Evolutionary conservation across 805 yeast species (phyloP).

Genomic region (Candida ovalis): DNA sequence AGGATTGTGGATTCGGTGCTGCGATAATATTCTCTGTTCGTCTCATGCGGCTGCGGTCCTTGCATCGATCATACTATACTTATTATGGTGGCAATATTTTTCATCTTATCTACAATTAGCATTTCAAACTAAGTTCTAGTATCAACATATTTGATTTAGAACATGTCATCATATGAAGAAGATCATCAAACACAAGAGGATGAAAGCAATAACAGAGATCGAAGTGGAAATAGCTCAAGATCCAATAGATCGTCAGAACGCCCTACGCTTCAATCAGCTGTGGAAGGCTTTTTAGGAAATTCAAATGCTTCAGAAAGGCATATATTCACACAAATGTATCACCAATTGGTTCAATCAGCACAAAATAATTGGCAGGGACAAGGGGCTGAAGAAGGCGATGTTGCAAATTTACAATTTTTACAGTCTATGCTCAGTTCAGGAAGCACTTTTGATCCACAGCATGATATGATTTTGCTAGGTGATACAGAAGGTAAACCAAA

Average conservation of each 20-base stretch:
- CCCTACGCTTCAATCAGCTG: background rate
- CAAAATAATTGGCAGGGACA: background rate
- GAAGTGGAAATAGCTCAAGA: background rate
- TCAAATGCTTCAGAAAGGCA: conserved; percentile 2
- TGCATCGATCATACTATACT: too few relatives aligned
- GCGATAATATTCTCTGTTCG: too few relatives aligned
- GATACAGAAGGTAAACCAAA: conserved; percentile 37
- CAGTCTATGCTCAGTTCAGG: conserved; percentile 4
- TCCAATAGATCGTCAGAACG: background rate
- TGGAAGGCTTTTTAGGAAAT: conserved; percentile 1
- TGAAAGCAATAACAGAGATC: conserved; percentile 3
- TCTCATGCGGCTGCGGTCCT: too few relatives aligned
- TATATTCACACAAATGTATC: background rate
- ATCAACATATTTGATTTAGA: too few relatives aligned
- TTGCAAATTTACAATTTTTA: conserved; percentile 2
- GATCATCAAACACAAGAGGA: conserved; percentile 12
- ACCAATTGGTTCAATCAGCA: background rate
- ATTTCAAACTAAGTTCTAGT: too few relatives aligned
- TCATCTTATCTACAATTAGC: too few relatives aligned
- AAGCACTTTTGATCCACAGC: conserved; percentile 10
- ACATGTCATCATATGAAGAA: conserved; percentile 16
- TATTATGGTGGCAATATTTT: too few relatives aligned
- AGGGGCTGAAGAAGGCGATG: background rate
- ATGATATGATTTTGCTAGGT: conserved; percentile 1
- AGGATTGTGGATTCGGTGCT: too few relatives aligned